Evolutionary conservation across 768 basidiomycete species (phyloP).

Genomic region (Suillus americanus): DNA sequence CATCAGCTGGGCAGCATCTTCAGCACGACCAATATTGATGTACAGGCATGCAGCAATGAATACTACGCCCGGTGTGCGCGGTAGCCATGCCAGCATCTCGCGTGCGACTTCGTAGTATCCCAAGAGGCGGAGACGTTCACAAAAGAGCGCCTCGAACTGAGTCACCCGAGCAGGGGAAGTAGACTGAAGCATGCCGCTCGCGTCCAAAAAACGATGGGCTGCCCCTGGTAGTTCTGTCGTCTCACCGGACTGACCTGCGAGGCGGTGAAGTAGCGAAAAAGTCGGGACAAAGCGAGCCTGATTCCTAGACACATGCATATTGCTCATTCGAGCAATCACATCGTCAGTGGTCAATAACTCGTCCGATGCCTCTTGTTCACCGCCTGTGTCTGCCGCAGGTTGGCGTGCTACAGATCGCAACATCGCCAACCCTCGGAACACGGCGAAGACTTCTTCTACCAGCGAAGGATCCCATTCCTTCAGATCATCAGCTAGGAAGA

Average conservation of each 20-base stretch:
- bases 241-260: slow-evolving; percentile 54
- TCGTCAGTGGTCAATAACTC: slow-evolving; percentile 56
- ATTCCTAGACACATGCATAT: slow-evolving; percentile 67
- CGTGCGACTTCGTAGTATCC: slow-evolving; percentile 61
- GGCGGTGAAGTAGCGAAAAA: slow-evolving; percentile 61
- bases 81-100: slow-evolving; percentile 75
- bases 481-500: slow-evolving; percentile 69
- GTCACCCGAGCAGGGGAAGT: slow-evolving; percentile 68
- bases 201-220: slow-evolving; percentile 71
- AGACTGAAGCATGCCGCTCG: slow-evolving; percentile 64
- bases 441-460: slow-evolving; percentile 72
- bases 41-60: slow-evolving; percentile 73
- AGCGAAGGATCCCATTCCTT: slow-evolving; percentile 62
- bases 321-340: slow-evolving; percentile 59
- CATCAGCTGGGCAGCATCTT: slow-evolving; percentile 71
- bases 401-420: slow-evolving; percentile 61
- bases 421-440: slow-evolving; percentile 77
- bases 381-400: slow-evolving; percentile 43
- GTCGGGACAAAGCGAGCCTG: slow-evolving; percentile 48
- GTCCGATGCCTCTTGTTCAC: slow-evolving; percentile 31
- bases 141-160: slow-evolving; percentile 68
- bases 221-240: slow-evolving; percentile 52
- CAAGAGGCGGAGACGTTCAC: slow-evolving; percentile 62
- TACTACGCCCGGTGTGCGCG: slow-evolving; percentile 70
- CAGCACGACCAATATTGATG: slow-evolving; percentile 63